Conservation (phyloP, 768 basidiomycete genomes). For the Phanerodontia chrysosporium region DNA sequence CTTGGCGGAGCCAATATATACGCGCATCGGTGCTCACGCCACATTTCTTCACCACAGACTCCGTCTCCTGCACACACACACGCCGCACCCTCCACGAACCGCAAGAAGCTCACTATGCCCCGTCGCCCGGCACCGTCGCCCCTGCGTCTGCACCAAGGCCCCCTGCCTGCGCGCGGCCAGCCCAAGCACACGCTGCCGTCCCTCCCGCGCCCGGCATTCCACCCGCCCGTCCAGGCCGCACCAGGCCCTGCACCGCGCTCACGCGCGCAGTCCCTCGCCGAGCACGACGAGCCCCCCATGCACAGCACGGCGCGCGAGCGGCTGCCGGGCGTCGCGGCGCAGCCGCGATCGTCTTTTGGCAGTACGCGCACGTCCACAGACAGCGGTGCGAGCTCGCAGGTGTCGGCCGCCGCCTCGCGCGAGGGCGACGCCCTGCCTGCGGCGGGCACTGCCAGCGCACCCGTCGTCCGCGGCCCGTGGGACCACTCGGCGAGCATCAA, state of each 20-base stretch:
- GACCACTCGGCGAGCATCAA: conserved; percentile 22
- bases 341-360: background rate
- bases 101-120: conserved; percentile 56
- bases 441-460: background rate
- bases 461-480: conserved; percentile 18
- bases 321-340: background rate
- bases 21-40: background rate
- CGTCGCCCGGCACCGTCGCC: conserved; percentile 67
- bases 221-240: conserved; percentile 18
- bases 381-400: background rate
- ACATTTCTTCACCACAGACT: background rate
- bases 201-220: conserved; percentile 49
- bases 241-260: conserved; percentile 6
- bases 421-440: background rate
- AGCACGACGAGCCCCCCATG: background rate
- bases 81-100: too few relatives aligned
- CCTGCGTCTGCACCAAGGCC: conserved; percentile 57
- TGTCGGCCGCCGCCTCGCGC: background rate
- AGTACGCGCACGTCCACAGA: conserved; percentile 2
- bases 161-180: conserved; percentile 53
- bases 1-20: background rate
- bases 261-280: background rate
- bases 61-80: background rate
- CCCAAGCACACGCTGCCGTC: conserved; percentile 67
- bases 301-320: background rate